Conservation (phyloP, 2,329 filamentous ascomycete genomes). For the Nemania abortiva region DNA sequence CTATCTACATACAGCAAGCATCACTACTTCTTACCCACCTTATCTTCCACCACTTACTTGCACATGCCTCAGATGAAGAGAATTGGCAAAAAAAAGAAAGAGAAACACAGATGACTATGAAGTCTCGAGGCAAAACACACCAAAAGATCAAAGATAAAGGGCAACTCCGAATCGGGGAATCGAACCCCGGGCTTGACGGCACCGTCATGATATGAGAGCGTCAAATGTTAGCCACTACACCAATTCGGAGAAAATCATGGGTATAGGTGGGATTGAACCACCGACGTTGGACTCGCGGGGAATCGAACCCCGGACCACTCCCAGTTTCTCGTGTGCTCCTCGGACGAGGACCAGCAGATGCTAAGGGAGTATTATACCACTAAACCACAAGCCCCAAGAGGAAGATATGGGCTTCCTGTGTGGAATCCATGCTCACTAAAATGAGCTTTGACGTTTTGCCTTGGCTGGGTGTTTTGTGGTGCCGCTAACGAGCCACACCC, state of each 20-base stretch:
- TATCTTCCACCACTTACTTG: constrained; percentile 5
- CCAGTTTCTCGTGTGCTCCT: constrained; percentile 29
- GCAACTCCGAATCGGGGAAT: constrained; percentile 51
- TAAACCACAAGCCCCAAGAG: constrained; percentile 37
- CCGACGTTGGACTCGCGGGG: constrained; percentile 42
- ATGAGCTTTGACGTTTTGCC: constrained; percentile 9
- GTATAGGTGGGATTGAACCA: constrained; percentile 35
- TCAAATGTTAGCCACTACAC: constrained; percentile 54
- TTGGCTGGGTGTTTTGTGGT: constrained; percentile 11
- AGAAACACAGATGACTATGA: not conserved
- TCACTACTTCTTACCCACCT: not conserved
- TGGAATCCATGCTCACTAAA: constrained; percentile 17
- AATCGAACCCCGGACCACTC: constrained; percentile 46
- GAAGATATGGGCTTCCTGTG: constrained; percentile 28
- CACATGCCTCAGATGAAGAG: constrained; percentile 1
- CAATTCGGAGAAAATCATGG: constrained; percentile 49
- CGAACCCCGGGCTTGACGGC: constrained; percentile 50
- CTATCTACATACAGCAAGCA: not conserved
- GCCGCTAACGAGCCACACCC: constrained; percentile 17
- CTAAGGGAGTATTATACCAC: constrained; percentile 40
- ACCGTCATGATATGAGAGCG: constrained; percentile 47
- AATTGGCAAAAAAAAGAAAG: not conserved
- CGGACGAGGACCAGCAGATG: constrained; percentile 15
- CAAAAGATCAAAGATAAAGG: not conserved
- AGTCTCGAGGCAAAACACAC: not conserved